phyloP scores from a whole-genome alignment of 2,329 filamentous ascomycete genomes.

The Thelonectria discophora region DNA sequence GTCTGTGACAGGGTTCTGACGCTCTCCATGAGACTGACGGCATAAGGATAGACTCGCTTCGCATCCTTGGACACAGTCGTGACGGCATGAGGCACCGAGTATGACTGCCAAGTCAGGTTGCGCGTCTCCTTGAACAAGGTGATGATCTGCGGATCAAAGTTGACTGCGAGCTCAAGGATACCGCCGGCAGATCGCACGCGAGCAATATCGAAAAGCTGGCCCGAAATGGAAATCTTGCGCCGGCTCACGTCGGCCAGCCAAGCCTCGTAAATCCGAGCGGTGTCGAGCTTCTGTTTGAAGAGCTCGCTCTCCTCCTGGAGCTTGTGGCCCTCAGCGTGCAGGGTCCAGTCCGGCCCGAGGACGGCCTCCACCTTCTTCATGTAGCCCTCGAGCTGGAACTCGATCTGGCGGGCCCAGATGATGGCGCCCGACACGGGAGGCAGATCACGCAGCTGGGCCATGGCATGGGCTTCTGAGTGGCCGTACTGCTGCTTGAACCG shows the following conservation, averaged over 20 bases:
- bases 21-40: slow-evolving; percentile 98
- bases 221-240: slow-evolving; percentile 89
- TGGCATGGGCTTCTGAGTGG: slow-evolving; percentile 95
- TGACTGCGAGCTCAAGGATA: slow-evolving; percentile 86
- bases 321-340: slow-evolving; percentile 95
- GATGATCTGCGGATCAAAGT: slow-evolving; percentile 97
- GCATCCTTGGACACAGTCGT: slow-evolving; percentile 97
- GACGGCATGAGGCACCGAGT: slow-evolving; percentile 91
- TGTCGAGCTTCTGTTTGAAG: slow-evolving; percentile 96
- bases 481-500: slow-evolving; percentile 99
- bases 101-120: slow-evolving; percentile 94
- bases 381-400: slow-evolving; percentile 92
- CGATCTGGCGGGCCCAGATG: slow-evolving; percentile 97
- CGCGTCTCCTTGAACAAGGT: slow-evolving; percentile 98
- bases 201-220: slow-evolving; percentile 88
- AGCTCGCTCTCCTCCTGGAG: slow-evolving; percentile 89
- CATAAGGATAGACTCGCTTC: slow-evolving; percentile 98
- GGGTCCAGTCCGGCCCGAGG: slow-evolving; percentile 90
- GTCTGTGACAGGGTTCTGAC: slow-evolving; percentile 94
- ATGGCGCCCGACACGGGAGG: slow-evolving; percentile 97
- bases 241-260: slow-evolving; percentile 92
- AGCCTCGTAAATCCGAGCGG: slow-evolving; percentile 90
- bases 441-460: slow-evolving; percentile 96
- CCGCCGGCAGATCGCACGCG: slow-evolving; percentile 92
- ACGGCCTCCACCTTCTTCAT: slow-evolving; percentile 99